These are phyloP conservation scores for Udeniomyces megalosporus DNA, from an alignment of 768 basidiomycete genomes.

Conservation along the genomic window DNA sequence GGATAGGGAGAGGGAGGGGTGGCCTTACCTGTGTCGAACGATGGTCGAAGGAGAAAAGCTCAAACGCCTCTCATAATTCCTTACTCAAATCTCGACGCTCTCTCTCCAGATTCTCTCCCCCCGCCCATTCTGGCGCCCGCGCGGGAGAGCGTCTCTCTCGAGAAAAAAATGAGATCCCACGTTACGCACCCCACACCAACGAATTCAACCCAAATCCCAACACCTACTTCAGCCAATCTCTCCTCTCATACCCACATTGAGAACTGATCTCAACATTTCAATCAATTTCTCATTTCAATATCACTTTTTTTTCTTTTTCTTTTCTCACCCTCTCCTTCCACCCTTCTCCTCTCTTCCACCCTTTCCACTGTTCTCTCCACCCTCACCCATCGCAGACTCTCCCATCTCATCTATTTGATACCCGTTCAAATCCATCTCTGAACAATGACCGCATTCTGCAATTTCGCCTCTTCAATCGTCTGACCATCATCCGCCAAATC, in stretches of 20 bases:
- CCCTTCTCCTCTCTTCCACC: too few species aligned
- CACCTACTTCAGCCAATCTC: too few species aligned
- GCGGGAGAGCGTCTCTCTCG: background rate
- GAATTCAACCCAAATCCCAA: too few species aligned
- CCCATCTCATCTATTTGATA: too few species aligned
- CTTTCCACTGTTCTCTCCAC: background rate
- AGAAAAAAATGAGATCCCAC: background rate
- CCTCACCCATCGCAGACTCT: background rate
- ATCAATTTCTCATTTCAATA: too few species aligned
- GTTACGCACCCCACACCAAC: too few species aligned
- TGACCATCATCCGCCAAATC: conserved; percentile 46
- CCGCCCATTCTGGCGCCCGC: too few species aligned
- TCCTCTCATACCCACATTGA: too few species aligned
- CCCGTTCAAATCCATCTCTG: conserved; percentile 39
- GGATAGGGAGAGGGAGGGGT: background rate
- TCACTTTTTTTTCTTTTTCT: too few species aligned
- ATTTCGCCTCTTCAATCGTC: conserved; percentile 55
- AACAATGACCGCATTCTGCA: conserved; percentile 69
- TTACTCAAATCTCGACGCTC: background rate
- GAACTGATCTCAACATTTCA: too few species aligned
- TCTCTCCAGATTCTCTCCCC: background rate
- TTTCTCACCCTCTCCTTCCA: too few species aligned
- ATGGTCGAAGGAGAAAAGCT: background rate
- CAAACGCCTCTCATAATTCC: background rate
- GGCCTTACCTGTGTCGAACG: background rate